These are phyloP conservation scores for Yarrowia galli DNA, from an alignment of 1,139 yeast species.

Conservation along the genomic window DNA sequence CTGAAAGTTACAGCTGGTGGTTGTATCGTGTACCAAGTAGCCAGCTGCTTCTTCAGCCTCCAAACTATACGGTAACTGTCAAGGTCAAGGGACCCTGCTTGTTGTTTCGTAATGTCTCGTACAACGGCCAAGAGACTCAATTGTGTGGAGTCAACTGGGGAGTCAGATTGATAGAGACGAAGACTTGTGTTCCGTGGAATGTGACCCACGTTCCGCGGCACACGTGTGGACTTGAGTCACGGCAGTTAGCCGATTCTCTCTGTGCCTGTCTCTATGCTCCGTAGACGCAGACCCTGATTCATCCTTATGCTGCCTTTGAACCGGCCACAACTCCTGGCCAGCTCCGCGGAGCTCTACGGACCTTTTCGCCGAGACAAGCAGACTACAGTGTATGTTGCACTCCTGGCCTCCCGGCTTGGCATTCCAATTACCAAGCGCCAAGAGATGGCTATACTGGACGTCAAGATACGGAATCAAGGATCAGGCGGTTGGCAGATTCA, in stretches of 20 bases:
- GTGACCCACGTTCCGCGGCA: neutral
- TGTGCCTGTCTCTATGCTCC: neutral
- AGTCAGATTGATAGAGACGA: neutral
- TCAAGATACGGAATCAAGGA: neutral
- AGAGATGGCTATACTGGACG: neutral
- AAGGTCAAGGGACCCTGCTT: constrained; percentile 9
- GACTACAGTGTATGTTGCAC: no score
- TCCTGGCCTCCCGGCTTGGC: neutral
- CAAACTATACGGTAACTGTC: constrained; percentile 2
- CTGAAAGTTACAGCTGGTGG: neutral
- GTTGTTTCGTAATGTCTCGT: constrained; percentile 5
- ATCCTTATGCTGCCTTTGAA: neutral
- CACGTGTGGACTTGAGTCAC: constrained; percentile 9
- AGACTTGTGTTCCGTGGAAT: neutral
- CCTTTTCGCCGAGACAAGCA: neutral
- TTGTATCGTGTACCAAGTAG: no score
- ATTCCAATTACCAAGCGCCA: constrained; percentile 9
- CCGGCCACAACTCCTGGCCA: neutral
- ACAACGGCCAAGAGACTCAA: constrained; percentile 7
- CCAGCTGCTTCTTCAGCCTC: no score
- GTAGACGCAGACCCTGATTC: constrained; percentile 2
- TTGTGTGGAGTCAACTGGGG: neutral
- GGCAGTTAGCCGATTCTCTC: neutral
- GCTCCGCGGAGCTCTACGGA: neutral
- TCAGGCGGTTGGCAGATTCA: neutral